Conservation (phyloP, 2,329 filamentous ascomycete species). For the Cercospora brassicicola region DNA sequence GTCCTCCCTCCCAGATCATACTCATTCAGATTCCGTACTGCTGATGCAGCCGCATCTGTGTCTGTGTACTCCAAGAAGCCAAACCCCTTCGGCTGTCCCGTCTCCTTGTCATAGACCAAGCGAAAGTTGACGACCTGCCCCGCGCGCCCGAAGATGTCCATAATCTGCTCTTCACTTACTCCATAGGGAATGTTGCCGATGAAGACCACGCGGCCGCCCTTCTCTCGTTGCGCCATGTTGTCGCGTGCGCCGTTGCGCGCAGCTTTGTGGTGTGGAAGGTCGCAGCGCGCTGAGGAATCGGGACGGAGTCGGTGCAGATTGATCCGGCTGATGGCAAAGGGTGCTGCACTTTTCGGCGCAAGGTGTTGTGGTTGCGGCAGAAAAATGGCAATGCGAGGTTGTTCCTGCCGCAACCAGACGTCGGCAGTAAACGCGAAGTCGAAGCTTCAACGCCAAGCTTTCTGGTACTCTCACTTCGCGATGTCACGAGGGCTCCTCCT, state of each 20-base stretch:
- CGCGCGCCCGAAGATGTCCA: conserved; percentile 85
- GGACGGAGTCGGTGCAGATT: background rate
- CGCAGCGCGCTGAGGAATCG: background rate
- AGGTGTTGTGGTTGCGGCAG: background rate
- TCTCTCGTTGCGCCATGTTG: conserved; percentile 53
- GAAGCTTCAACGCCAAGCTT: background rate
- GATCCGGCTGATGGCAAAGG: background rate
- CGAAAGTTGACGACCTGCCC: conserved; percentile 90
- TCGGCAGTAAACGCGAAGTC: background rate
- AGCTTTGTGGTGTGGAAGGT: background rate
- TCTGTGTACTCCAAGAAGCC: conserved; percentile 96
- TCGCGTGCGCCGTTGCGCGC: conserved; percentile 45
- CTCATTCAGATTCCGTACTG: conserved; percentile 92
- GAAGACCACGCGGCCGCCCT: conserved; percentile 76
- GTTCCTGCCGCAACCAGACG: background rate
- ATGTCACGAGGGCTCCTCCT: background rate
- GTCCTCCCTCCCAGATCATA: conserved; percentile 94
- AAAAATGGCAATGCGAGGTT: background rate
- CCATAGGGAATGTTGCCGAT: conserved; percentile 87
- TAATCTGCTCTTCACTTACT: conserved; percentile 92
- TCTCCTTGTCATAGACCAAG: conserved; percentile 92
- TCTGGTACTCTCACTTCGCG: background rate
- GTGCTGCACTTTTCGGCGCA: background rate
- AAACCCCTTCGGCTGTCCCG: conserved; percentile 90
- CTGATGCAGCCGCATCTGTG: conserved; percentile 85